Conservation (phyloP, 2,329 filamentous ascomycete genomes). For the Ceratocystiopsis sp. region DNA sequence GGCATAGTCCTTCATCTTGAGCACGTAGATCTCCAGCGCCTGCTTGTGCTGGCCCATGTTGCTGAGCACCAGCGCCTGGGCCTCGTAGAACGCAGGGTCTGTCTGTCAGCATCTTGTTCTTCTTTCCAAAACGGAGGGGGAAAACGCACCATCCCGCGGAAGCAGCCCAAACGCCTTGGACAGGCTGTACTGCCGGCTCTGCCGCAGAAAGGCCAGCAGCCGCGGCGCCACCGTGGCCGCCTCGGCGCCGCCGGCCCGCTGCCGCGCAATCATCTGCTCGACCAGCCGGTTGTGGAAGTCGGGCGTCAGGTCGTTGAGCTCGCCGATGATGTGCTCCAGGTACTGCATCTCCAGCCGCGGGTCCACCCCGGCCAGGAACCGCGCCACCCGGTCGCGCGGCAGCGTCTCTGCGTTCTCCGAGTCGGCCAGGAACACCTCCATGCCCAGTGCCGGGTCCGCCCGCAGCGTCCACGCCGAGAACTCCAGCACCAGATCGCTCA, state of each 20-base stretch:
- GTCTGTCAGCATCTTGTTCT: not conserved
- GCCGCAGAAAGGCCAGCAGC: conserved; percentile 57
- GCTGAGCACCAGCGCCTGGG: conserved; percentile 75
- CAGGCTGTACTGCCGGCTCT: conserved; percentile 66
- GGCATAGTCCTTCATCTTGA: conserved; percentile 68
- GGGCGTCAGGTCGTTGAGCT: conserved; percentile 68
- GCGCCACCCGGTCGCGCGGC: conserved; percentile 57
- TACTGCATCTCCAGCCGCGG: conserved; percentile 59
- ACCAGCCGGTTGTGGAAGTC: conserved; percentile 79
- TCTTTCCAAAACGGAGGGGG: too few relatives aligned
- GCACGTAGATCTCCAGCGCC: conserved; percentile 93
- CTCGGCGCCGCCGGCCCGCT: conserved; percentile 30
- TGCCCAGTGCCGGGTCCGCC: conserved; percentile 54
- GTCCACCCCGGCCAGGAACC: conserved; percentile 57
- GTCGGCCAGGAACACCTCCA: conserved; percentile 88
- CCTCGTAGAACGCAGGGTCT: conserved; percentile 79
- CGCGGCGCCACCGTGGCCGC: conserved; percentile 28
- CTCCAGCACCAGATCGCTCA: conserved; percentile 81
- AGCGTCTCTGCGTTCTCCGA: conserved; percentile 88
- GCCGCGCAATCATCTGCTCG: conserved; percentile 47
- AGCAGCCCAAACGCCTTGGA: conserved; percentile 61
- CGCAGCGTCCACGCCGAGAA: conserved; percentile 79
- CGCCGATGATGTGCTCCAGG: conserved; percentile 76
- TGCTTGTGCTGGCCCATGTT: conserved; percentile 94
- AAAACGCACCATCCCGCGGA: conserved; percentile 52